Evolutionary conservation across 441 rosid genomes (phyloP), one percentile per base, ranked within the genome.

Genomic region (Syzygium syzygioides): DNA sequence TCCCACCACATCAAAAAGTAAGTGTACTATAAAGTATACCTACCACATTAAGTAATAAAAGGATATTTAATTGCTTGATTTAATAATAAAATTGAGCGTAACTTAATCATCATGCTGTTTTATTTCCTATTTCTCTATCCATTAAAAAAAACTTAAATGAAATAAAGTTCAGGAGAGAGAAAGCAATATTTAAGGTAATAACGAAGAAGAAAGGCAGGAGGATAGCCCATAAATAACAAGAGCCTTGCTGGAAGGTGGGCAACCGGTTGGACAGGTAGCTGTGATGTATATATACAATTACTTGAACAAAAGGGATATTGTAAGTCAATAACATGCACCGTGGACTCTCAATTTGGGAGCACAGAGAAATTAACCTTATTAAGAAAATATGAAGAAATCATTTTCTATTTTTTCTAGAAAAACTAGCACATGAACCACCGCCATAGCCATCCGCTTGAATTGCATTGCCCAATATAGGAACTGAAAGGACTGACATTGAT

Each of bases 91-190:
- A 64, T 15, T 0, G 37, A 30, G 76, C 0, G 20, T 15, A 12
- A 30, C 76, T 30, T 64, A 64, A 30, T 30, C 1, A 30, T 30
- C 11, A 30, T 64, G 34, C 3, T 9, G 0, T 64, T 64, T 64
- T 7, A 64, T 64, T 64, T 64, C 37, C 20, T 64, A 0, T 64
- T 64, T 64, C 12, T 64, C 37, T 30, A 14, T 64, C 0, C 3
- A 0, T 62, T 30, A 37, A 37, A 14, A n/a, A 64, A 64, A 64
- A 64, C 23, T 64, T 15, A 64, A 7, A 6, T 0, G 1, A 14
- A 30, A 55, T 55, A 64, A 64, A 15, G 20, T 25, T 0, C 6
- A 30, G 45, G 23, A 2, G 25, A 32, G 6, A 60, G 62, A 57
- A 23, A 30, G 23, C 37, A 17, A 30, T 64, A 30, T 30, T 30